Evolutionary conservation across 805 yeast genomes (phyloP), one percentile per base, ranked within the genome.

Genomic region (Kluyveromyces aestuarii): DNA sequence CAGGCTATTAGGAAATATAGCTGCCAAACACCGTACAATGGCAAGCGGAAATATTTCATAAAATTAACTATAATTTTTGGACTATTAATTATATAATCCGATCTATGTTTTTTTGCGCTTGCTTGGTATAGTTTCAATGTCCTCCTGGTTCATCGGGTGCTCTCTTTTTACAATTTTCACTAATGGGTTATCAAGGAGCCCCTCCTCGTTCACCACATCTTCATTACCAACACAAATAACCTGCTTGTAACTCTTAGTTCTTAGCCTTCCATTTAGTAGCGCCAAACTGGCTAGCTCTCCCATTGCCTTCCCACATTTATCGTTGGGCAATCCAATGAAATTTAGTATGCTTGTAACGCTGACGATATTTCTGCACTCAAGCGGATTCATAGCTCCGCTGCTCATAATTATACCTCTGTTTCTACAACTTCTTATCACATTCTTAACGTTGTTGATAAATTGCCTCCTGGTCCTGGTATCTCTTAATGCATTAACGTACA

Each of bases 371-470:
- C 98, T 71, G n/a, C 80, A 67, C 40, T 79, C 80, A 33, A 79
- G 61, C 1, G 84, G 72, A 27, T 67, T 62, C 2, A 57, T 50
- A 0, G 93, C 87, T 2, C 96, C 97, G 58, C 91, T 80, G 11
- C 91, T 79, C 6, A 88, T 72, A 2, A 93, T 73, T 16, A 93
- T 60, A 0, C 97, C 97, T 40, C 88, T 75, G 16, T 80, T 76
- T 55, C 99, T 73, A 0, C 95, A 77, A 11, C 96, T 87, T 53
- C 99, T 69, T 10, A 88, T 74, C 14, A 93, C 74, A 57, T 86
- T 82, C 48, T 85, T 73, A 1, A 82, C 77, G 61, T 88, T 90
- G 35, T 81, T 73, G 38, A 90, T 80, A 52, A 85, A 80, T 47
- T 78, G 79, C 39, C 82, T 73, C 52, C 91, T 73, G 17, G 73